Percentiles rank a stretch among this genome's conserved stretches.
These are phyloP conservation scores for Penicillium waksmanii DNA, from an alignment of 495 filamentous ascomycete species.

Conservation along the genomic window DNA sequence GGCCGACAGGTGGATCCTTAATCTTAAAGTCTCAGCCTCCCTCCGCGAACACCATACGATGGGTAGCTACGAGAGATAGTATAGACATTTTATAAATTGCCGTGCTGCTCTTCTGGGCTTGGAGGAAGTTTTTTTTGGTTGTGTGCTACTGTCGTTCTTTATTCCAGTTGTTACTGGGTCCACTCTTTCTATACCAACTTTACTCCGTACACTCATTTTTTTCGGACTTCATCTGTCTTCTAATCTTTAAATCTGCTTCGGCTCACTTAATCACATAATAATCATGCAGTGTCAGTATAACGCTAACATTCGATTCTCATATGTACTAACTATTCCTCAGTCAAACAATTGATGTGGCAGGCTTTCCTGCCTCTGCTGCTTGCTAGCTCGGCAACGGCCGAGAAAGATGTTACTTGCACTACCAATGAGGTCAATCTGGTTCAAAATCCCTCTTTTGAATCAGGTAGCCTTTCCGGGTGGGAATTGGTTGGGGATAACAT, in stretches of 20 bases:
- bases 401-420: not conserved
- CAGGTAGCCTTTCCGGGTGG: not conserved
- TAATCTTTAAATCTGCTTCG: not conserved
- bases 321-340: not conserved
- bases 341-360: constrained; percentile 6
- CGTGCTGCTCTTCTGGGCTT: not conserved
- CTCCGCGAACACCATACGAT: not conserved
- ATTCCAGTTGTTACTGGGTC: constrained; percentile 7
- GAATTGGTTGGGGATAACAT: not conserved
- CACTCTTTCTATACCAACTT: constrained; percentile 1
- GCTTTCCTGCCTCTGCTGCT: constrained; percentile 5
- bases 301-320: too few relatives aligned
- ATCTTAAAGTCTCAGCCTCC: constrained; percentile 5
- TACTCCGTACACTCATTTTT: not conserved
- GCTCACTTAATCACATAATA: not conserved
- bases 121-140: not conserved
- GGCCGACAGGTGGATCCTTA: constrained; percentile 5
- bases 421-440: not conserved
- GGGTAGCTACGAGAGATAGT: not conserved
- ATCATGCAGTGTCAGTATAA: not conserved
- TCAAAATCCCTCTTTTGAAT: constrained; percentile 11
- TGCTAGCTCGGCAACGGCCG: not conserved
- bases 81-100: not conserved
- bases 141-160: constrained; percentile 1
- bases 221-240: not conserved